Conservation (phyloP, 1,139 yeast species). For the Hyphopichia wangnamkhiaoensis region DNA sequence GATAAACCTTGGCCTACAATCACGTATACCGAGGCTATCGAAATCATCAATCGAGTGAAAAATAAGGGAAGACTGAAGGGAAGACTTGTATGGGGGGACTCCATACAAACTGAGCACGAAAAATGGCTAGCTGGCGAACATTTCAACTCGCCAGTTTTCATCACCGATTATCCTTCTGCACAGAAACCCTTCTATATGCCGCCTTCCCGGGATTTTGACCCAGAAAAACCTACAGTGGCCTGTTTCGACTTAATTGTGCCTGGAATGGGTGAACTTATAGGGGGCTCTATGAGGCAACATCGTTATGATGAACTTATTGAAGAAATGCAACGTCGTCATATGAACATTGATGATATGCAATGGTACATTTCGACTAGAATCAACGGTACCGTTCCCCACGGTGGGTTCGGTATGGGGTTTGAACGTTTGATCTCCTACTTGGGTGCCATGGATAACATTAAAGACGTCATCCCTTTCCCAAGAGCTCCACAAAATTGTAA, state of each 20-base stretch:
- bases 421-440: conserved; percentile 80
- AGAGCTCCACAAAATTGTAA: conserved; percentile 38
- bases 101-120: conserved; percentile 83
- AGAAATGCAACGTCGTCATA: conserved; percentile 51
- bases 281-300: conserved; percentile 92
- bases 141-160: conserved; percentile 77
- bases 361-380: conserved; percentile 81
- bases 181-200: conserved; percentile 94
- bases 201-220: conserved; percentile 34
- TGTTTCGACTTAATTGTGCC: conserved; percentile 90
- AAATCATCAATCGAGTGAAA: conserved; percentile 39
- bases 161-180: conserved; percentile 79
- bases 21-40: conserved; percentile 75
- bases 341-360: conserved; percentile 60
- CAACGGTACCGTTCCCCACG: conserved; percentile 88
- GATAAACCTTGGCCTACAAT: conserved; percentile 64
- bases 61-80: conserved; percentile 27
- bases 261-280: conserved; percentile 92
- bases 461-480: conserved; percentile 88
- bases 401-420: conserved; percentile 96
- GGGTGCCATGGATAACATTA: conserved; percentile 71
- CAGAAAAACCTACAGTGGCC: conserved; percentile 64
- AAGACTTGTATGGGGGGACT: conserved; percentile 62
- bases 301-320: conserved; percentile 44
- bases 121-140: conserved; percentile 79